Evolutionary conservation across 805 yeast genomes (phyloP).

Genomic region (Komagataella pastoris): DNA sequence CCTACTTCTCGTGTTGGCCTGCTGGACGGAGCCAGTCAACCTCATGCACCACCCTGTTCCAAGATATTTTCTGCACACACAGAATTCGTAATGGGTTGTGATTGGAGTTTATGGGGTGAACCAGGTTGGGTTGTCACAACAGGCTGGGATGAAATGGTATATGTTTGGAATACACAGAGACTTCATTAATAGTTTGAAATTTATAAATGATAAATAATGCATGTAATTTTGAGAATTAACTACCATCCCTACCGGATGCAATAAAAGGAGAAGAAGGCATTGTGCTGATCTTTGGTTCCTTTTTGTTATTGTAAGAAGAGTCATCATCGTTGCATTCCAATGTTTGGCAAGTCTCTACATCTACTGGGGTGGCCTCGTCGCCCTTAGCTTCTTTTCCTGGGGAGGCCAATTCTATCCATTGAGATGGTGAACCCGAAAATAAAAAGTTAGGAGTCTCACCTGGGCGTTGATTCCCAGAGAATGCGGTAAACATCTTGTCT

Average conservation of each 20-base stretch:
- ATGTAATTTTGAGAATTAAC: background rate
- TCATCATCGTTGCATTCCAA: constrained; percentile 1
- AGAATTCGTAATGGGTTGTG: constrained; percentile 88
- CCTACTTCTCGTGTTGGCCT: background rate
- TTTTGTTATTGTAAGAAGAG: background rate
- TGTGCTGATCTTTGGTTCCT: background rate
- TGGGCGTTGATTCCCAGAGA: background rate
- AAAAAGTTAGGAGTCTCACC: background rate
- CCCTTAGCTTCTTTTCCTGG: background rate
- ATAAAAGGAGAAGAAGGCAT: background rate
- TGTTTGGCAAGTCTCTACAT: constrained; percentile 3
- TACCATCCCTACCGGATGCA: background rate
- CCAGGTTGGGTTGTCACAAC: constrained; percentile 93
- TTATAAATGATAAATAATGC: background rate
- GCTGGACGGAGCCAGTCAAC: constrained; percentile 30
- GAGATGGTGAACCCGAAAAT: background rate
- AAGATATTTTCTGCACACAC: constrained; percentile 56
- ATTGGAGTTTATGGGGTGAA: constrained; percentile 94
- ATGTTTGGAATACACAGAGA: constrained; percentile 65
- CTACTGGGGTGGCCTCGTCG: constrained; percentile 1
- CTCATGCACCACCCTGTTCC: constrained; percentile 35
- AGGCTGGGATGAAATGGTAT: constrained; percentile 95
- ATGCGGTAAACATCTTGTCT: background rate
- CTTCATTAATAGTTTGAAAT: background rate
- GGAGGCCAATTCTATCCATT: constrained; percentile 1